A percentile compares a stretch with the other conserved stretches of the same genome.
Conservation (phyloP, 75 land plant species). For the Gnetum montanum region DNA sequence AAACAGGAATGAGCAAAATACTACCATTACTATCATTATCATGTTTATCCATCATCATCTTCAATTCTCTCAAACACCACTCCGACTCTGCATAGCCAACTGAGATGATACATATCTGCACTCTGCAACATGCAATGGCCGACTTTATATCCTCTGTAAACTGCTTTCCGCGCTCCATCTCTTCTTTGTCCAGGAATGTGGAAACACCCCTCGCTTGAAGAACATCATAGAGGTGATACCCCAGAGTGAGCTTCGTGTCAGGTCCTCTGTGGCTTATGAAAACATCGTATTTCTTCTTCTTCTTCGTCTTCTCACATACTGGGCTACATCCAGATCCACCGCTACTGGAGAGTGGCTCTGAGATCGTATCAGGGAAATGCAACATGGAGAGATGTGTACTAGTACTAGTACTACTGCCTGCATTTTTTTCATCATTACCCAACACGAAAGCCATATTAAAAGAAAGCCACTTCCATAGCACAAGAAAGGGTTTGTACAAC, state of each 20-base stretch:
- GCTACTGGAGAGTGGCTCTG: no score
- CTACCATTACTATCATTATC: neutral
- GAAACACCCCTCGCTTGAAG: neutral
- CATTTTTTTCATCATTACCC: no score
- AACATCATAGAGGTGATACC: neutral
- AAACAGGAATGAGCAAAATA: neutral
- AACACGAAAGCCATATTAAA: no score
- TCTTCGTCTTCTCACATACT: no score
- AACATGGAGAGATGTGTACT: no score
- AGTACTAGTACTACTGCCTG: no score
- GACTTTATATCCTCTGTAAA: neutral
- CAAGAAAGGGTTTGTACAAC: no score
- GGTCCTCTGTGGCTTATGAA: neutral
- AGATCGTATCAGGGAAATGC: no score
- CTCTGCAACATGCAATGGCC: neutral
- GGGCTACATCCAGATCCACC: no score
- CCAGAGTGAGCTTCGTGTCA: neutral
- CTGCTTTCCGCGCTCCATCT: neutral
- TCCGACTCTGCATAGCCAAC: neutral
- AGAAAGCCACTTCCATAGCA: no score
- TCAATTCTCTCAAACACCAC: neutral
- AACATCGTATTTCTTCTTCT: neutral
- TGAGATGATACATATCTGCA: neutral
- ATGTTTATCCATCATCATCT: neutral
- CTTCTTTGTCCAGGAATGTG: neutral